Percentiles rank a stretch among this genome's conserved stretches.
Evolutionary conservation across 768 basidiomycete genomes (phyloP).

Genomic region (Trametes sanguinea): DNA sequence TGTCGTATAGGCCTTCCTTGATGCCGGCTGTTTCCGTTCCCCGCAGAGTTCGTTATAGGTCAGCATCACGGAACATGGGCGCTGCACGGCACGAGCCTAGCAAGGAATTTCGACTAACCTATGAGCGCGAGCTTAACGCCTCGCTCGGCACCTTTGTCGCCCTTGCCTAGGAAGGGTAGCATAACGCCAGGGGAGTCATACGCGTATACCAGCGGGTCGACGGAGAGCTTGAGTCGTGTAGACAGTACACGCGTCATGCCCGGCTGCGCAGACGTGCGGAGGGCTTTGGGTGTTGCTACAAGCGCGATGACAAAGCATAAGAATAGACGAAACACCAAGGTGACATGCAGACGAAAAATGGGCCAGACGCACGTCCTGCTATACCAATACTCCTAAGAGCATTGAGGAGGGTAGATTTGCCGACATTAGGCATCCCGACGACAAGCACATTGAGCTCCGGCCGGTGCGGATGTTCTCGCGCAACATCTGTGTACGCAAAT

Average conservation of each 20-base stretch:
- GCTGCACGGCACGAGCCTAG: not conserved
- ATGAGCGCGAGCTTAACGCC: conserved; percentile 93
- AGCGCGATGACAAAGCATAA: not conserved
- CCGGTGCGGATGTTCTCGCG: conserved; percentile 65
- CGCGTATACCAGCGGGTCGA: conserved; percentile 85
- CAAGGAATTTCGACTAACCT: conserved; percentile 53
- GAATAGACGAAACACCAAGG: not conserved
- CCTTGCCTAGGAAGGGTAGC: conserved; percentile 90
- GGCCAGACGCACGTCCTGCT: conserved; percentile 71
- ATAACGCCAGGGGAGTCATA: conserved; percentile 97
- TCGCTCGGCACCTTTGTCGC: conserved; percentile 83
- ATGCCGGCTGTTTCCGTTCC: conserved; percentile 70
- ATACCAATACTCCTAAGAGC: conserved; percentile 86
- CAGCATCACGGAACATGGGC: not conserved
- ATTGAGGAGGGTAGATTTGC: conserved; percentile 94
- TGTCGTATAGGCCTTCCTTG: conserved; percentile 89
- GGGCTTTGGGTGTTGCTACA: conserved; percentile 80
- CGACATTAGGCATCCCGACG: conserved; percentile 98
- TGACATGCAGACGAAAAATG: conserved; percentile 34
- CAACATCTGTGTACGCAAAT: conserved; percentile 52
- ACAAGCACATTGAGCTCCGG: conserved; percentile 88
- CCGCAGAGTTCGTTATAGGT: conserved; percentile 7
- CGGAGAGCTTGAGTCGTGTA: conserved; percentile 81
- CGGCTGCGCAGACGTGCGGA: conserved; percentile 85
- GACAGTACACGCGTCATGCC: conserved; percentile 90